Base-by-base conservation (phyloP, 768 basidiomycete genomes). In the Kwoniella sp. region DNA sequence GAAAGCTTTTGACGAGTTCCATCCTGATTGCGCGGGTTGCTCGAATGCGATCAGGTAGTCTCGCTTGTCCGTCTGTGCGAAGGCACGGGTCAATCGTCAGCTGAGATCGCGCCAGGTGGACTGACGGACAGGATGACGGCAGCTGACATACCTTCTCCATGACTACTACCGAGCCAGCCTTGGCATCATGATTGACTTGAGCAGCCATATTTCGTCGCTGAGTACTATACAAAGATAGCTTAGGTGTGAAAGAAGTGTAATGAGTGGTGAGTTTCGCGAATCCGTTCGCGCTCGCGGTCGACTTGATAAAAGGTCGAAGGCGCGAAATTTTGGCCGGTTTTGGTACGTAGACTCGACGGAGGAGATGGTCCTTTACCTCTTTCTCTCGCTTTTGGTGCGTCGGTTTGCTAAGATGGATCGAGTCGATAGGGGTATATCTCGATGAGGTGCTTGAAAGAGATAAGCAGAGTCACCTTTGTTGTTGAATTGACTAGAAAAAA, bases 31-130 rank as follows among this genome's bases (percentile, higher is more conserved):
- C 71, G 92, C 92, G 80, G 87, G 85, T 74, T 87, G 86, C 82
- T 98, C 96, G 63, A 98, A 83, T 23, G 85, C 84, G 76, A 86
- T 89, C 58, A 99, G 82, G 73, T 88, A 84, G 83, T 99, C 96
- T 79, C 96, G 87, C 81, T 98, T 99, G 74, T 86, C 91, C 17
- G 95, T 98, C 92, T 97, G 81, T 52, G 53, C 12, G 29, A 28
- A 13, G 1, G n/a, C n/a, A n/a, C 34, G 23, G 20, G 12, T 15
- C 11, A 25, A 41, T 0, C 26, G 58, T 29, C 23, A 53, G 34
- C 45, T 55, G 4, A 29, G 17, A n/a, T n/a, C 31, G n/a, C n/a
- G n/a, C n/a, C n/a, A n/a, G n/a, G n/a, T n/a, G n/a, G n/a, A n/a
- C n/a, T n/a, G n/a, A n/a, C n/a, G n/a, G n/a, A n/a, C n/a, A n/a